Base-by-base conservation (phyloP, 177 flowering plant genomes). In the Vitis hybrid region DNA sequence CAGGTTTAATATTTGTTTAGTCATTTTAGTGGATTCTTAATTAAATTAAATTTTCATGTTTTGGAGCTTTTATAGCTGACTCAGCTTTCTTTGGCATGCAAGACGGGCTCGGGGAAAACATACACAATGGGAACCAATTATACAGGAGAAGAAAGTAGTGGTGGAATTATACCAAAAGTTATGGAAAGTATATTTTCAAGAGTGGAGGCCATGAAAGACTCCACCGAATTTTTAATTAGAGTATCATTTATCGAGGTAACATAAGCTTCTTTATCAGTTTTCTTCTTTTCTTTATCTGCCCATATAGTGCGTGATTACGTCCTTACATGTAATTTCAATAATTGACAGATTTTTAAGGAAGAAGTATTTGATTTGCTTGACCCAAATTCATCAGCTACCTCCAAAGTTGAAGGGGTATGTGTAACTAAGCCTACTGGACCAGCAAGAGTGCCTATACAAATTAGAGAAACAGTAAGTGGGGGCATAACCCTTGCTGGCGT, bases 81-180 rank as follows among this genome's bases (percentile, higher is more conserved):
- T 68, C 3, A 39, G 45, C 45, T 45, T 45, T 64, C 51, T 70
- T 63, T 17, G 12, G 6, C 48, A 56, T 21, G 71, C 21, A 21
- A 96, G 98, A 96, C 99, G 15, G 97, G 99, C 45, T 96, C 99
- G 0, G 99, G 99, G 1, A 96, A 96, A 73, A 96, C 99, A 0
- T 94, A 92, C 71, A 96, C 97, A 0, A 96, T 96, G 99, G 99
- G 99, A 12, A 96, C 98, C 1, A 89, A 87, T 26, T 93, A 92
- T 34, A 82, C 76, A 2, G 94, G 92, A 1, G 97, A 94, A 32
- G 88, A 77, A 9, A 76, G 74, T 49, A 78, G 56, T 50, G 68
- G 73, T 48, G 99, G 98, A 7, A 81, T 96, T 17, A 92, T 93
- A 62, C 99, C 98, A 0, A 82, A 80, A 75, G 98, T 93, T 1